Evolutionary conservation across 225 moss, liverwort and hornwort genomes (phyloP).

Genomic region (Rhytidiadelphus loreus): DNA sequence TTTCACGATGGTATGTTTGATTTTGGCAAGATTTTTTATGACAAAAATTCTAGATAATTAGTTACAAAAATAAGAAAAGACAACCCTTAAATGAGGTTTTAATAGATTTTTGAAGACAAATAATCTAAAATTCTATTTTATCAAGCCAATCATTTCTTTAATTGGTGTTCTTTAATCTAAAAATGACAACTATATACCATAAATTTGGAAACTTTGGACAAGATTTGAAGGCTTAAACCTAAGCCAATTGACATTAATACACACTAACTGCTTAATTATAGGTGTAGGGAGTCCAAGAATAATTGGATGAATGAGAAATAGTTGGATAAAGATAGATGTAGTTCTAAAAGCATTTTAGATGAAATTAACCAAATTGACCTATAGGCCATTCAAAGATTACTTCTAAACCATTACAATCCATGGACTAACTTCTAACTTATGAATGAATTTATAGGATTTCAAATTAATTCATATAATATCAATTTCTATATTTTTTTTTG

Average conservation of each 20-base stretch:
- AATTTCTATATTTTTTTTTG: not conserved
- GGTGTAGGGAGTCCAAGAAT: too few species aligned
- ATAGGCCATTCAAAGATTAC: not conserved
- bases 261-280: not conserved
- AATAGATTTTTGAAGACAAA: not conserved
- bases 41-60: fast-evolving
- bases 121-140: too few species aligned
- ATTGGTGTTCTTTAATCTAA: too few species aligned
- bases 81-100: too few species aligned
- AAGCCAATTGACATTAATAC: too few species aligned
- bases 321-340: not conserved
- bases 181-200: too few species aligned
- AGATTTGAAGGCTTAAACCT: too few species aligned
- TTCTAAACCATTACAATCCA: fast-evolving
- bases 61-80: too few species aligned
- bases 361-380: not conserved
- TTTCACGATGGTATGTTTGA: too few species aligned
- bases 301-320: not conserved
- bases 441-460: not conserved
- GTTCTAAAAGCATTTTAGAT: not conserved
- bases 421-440: not conserved
- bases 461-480: not conserved
- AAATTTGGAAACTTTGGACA: too few species aligned
- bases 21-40: too few species aligned
- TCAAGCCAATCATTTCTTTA: too few species aligned